These are phyloP conservation scores for Aspergillus glaucus DNA, from an alignment of 2,329 filamentous ascomycete genomes.

Conservation along the genomic window DNA sequence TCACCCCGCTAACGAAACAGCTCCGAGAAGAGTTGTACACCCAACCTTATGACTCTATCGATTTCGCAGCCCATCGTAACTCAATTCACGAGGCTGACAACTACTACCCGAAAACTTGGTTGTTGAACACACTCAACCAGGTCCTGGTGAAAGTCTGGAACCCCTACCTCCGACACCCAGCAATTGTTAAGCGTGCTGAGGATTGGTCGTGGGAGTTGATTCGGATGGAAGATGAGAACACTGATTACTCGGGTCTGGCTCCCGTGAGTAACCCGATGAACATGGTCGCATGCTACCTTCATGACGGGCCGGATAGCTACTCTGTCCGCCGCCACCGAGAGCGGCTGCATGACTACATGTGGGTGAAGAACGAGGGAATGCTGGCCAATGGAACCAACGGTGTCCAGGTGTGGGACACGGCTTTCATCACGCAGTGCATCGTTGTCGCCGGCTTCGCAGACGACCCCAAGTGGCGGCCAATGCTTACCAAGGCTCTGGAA, in stretches of 20 bases:
- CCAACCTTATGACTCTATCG: constrained; percentile 68
- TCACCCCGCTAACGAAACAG: constrained; percentile 65
- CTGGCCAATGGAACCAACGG: constrained; percentile 94
- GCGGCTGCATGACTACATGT: constrained; percentile 76
- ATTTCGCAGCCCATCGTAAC: constrained; percentile 74
- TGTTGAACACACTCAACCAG: constrained; percentile 75
- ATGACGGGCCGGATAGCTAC: constrained; percentile 68
- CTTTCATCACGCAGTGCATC: constrained; percentile 78
- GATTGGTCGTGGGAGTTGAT: constrained; percentile 76
- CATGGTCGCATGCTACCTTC: constrained; percentile 74
- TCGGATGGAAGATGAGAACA: constrained; percentile 88
- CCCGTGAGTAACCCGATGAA: constrained; percentile 92
- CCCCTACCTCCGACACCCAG: constrained; percentile 64
- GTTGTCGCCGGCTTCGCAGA: constrained; percentile 72
- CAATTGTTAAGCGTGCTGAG: constrained; percentile 65
- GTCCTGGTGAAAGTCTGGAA: constrained; percentile 72
- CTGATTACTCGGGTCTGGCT: constrained; percentile 75
- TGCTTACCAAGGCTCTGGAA: constrained; percentile 73
- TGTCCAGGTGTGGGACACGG: constrained; percentile 96
- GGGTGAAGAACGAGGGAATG: constrained; percentile 90
- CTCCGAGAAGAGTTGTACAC: constrained; percentile 77
- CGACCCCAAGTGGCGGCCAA: constrained; percentile 69
- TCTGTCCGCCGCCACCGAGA: constrained; percentile 73
- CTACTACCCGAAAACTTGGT: constrained; percentile 84
- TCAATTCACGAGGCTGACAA: constrained; percentile 75